A percentile compares a stretch with the other conserved stretches of the same genome.
These are phyloP conservation scores for Teratosphaeria nubilosa DNA, from an alignment of 2,329 filamentous ascomycete genomes.

Conservation along the genomic window DNA sequence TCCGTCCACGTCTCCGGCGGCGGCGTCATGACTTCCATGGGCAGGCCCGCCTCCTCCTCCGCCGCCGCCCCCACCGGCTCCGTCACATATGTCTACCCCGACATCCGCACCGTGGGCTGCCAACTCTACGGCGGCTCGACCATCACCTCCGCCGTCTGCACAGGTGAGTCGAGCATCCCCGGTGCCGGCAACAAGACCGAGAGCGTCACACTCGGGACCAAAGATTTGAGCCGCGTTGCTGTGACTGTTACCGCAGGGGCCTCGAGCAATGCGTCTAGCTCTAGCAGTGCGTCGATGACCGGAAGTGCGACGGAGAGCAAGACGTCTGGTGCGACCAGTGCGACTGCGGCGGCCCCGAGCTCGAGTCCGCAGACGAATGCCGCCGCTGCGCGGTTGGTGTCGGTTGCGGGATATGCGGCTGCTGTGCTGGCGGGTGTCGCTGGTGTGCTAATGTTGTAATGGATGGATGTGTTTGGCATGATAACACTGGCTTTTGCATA, in stretches of 20 bases:
- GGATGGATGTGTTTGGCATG: background rate
- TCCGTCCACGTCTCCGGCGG: background rate
- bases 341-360: background rate
- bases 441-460: background rate
- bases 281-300: background rate
- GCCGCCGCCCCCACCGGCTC: background rate
- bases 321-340: background rate
- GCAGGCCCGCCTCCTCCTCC: background rate
- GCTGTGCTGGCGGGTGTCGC: background rate
- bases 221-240: slow-evolving; percentile 17
- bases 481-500: background rate
- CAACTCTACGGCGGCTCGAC: slow-evolving; percentile 13
- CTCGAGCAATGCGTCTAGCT: background rate
- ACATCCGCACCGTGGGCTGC: slow-evolving; percentile 14
- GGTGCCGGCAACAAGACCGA: slow-evolving; percentile 17
- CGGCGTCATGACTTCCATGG: slow-evolving; percentile 7
- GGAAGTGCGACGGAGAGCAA: background rate
- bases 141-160: slow-evolving; percentile 6
- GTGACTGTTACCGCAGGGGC: slow-evolving; percentile 19
- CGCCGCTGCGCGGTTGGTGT: background rate
- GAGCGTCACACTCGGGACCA: slow-evolving; percentile 19
- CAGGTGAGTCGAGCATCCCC: slow-evolving; percentile 5
- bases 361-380: background rate
- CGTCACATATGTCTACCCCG: background rate
- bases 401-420: background rate